Evolutionary conservation across 352 stramenopile genomes (phyloP), one percentile per base, ranked within the genome.

Genomic region (Phytophthora lateralis): DNA sequence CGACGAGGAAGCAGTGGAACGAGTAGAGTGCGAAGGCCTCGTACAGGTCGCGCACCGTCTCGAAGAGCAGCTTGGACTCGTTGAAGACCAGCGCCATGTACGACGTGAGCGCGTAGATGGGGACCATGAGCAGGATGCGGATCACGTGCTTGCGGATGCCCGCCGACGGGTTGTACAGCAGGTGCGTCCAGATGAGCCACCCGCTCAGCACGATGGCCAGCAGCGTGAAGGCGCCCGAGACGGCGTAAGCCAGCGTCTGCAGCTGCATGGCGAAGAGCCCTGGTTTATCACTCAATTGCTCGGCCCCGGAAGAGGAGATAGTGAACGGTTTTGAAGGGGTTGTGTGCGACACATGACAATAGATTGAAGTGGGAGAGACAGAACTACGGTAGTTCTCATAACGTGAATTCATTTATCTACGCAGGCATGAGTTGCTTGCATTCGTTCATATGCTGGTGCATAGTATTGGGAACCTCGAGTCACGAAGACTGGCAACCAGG

Each of bases 11-110:
- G 75, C 94, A 96, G 62, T 97, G 83, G 72, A 98, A 98, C 46
- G 83, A 97, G 66, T 97, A 97, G 51, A 98, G 89, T 49, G 91
- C 92, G 58, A 97, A 98, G 11, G 92, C 92, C 61, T 98, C 93
- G 71, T 98, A 98, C 69, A 87, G 93, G 52, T 97, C 91, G 37
- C 93, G 89, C 37, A 96, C 77, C 9, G 85, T 96, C 82, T 97
- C 86, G 55, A 97, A 95, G 41, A 93, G 73, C 58, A 97, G 79
- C 71, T 93, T 93, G 70, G 90, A 82, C 53, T 96, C 79, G 71
- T 96, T 95, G 60, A 95, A 95, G 29, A 94, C 85, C 27, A 96
- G 78, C 63, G 89, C 90, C 42, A 97, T 73, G 63, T 96, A 98
- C 11, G 88, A 96, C 59, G 86, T 96, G 14, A 97, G 74, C 24